Percentiles rank a stretch among this genome's conserved stretches.
phyloP scores from a whole-genome alignment of 1,139 yeast species.

The Taiozyma sp. region DNA sequence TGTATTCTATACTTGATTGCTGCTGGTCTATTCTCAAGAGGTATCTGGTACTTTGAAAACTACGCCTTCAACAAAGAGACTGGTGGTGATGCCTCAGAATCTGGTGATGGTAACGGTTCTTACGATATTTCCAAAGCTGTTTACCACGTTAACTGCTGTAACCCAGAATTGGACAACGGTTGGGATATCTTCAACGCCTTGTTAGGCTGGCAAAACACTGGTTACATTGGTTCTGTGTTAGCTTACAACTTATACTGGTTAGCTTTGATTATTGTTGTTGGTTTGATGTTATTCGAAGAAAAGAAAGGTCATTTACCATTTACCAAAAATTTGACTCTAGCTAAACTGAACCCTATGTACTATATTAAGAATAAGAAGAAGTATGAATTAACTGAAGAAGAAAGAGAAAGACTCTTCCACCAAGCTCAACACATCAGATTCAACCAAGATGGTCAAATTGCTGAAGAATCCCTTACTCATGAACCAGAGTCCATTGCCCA shows the following conservation, averaged over 20 bases:
- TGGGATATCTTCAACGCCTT: constrained; percentile 91
- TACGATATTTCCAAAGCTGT: constrained; percentile 72
- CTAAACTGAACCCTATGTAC: constrained; percentile 66
- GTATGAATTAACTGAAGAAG: constrained; percentile 47
- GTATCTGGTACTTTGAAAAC: constrained; percentile 80
- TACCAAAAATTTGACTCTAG: constrained; percentile 45
- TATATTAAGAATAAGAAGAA: constrained; percentile 66
- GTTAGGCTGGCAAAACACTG: constrained; percentile 89
- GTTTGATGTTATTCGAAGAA: constrained; percentile 71
- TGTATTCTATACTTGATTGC: constrained; percentile 79
- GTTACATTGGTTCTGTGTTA: constrained; percentile 83
- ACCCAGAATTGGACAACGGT: constrained; percentile 82
- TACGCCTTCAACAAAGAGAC: constrained; percentile 56
- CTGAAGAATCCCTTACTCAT: neutral
- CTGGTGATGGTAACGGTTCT: constrained; percentile 90
- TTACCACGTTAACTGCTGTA: constrained; percentile 95
- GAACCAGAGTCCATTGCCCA: neutral
- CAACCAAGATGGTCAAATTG: constrained; percentile 24
- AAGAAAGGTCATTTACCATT: constrained; percentile 60
- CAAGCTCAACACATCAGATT: constrained; percentile 35
- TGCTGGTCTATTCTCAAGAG: constrained; percentile 87
- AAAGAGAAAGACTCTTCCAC: constrained; percentile 51
- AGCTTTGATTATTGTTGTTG: constrained; percentile 46
- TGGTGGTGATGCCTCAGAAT: constrained; percentile 89
- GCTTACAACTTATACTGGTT: constrained; percentile 86